Conservation (phyloP, 371 early-diverging fungal species). For the Dinochytrium kinnereticum region DNA sequence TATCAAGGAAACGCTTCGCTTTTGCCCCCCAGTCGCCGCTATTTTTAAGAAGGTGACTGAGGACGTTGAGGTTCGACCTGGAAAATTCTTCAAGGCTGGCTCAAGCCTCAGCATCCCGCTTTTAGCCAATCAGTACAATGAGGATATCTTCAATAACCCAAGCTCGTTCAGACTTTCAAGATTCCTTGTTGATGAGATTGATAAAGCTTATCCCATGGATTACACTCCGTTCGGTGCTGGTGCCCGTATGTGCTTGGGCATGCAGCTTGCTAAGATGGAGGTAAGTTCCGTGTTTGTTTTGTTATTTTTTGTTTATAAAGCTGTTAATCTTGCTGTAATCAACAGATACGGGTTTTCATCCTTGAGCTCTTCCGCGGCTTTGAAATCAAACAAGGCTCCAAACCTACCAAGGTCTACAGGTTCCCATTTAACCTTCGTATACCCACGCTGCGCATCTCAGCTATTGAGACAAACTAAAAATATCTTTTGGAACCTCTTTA, state of each 20-base stretch:
- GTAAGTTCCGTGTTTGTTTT: not conserved
- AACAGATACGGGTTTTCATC: not conserved
- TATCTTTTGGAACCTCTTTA: too few relatives aligned
- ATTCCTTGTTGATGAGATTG: constrained; percentile 12
- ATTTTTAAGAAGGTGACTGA: too few relatives aligned
- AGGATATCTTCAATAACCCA: not conserved
- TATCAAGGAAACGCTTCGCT: constrained; percentile 20
- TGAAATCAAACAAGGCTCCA: not conserved
- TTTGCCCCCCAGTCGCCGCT: not conserved
- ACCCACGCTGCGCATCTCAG: too few relatives aligned
- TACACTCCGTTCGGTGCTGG: constrained; percentile 25
- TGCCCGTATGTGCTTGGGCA: constrained; percentile 17
- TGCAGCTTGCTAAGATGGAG: constrained; percentile 15
- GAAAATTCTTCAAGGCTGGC: too few relatives aligned
- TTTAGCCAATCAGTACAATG: not conserved
- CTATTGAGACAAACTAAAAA: too few relatives aligned
- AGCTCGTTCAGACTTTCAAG: not conserved
- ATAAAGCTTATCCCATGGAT: constrained; percentile 14
- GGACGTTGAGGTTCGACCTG: too few relatives aligned
- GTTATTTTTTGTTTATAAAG: not conserved
- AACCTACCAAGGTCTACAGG: not conserved
- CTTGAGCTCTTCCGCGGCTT: not conserved
- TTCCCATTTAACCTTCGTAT: too few relatives aligned
- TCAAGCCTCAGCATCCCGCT: not conserved
- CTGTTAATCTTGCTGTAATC: too few relatives aligned